Conservation (phyloP, 192 early-diverging fungal genomes). For the Obelidium mucronatum region DNA sequence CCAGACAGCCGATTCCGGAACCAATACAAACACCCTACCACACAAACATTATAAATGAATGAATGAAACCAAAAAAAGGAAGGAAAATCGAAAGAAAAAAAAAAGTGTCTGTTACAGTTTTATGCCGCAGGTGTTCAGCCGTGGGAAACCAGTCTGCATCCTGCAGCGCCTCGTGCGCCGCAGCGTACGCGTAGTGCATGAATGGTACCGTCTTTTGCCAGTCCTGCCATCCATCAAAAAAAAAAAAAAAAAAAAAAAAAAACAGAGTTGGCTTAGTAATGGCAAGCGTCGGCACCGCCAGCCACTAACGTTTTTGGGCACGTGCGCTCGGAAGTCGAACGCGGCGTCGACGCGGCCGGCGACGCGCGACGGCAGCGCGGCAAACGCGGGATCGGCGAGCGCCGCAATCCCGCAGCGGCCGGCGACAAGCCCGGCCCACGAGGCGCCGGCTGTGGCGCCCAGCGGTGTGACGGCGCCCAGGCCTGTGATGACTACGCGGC, state of each 20-base stretch:
- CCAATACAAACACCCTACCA: slow-evolving; percentile 90
- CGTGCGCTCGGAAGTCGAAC: slow-evolving; percentile 77
- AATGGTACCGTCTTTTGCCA: slow-evolving; percentile 80
- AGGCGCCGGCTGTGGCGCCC: slow-evolving; percentile 71
- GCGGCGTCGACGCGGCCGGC: slow-evolving; percentile 77
- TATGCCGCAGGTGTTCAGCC: slow-evolving; percentile 63
- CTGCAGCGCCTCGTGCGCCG: slow-evolving; percentile 82
- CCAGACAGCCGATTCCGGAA: slow-evolving; percentile 91
- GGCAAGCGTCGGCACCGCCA: not conserved
- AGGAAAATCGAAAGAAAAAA: not conserved
- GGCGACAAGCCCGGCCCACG: slow-evolving; percentile 78
- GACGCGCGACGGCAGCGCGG: slow-evolving; percentile 76
- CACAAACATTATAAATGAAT: not conserved
- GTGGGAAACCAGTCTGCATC: slow-evolving; percentile 79
- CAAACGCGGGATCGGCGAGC: slow-evolving; percentile 54
- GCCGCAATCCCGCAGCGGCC: slow-evolving; percentile 81
- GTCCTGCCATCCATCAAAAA: slow-evolving; percentile 61
- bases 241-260: not conserved
- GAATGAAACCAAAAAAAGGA: too few relatives aligned
- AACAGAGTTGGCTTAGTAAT: too few relatives aligned
- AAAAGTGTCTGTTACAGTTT: slow-evolving; percentile 67
- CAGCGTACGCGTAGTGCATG: slow-evolving; percentile 85
- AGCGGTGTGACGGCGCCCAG: slow-evolving; percentile 93
- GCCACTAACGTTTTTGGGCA: slow-evolving; percentile 70
- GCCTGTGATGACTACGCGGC: slow-evolving; percentile 94